These are phyloP conservation scores for Plenodomus biglobosus DNA, from an alignment of 2,329 filamentous ascomycete species.

Conservation along the genomic window DNA sequence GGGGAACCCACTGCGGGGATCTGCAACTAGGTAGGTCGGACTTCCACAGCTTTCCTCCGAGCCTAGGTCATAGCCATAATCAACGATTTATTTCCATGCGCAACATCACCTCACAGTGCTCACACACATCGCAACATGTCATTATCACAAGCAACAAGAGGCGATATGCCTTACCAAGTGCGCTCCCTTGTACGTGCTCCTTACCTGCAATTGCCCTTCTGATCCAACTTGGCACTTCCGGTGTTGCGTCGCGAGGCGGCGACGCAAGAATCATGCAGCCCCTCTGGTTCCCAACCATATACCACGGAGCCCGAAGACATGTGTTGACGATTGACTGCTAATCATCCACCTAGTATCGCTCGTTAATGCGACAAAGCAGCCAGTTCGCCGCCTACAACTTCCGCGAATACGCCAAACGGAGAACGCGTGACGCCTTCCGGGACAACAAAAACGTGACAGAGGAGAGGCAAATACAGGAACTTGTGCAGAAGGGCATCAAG, in stretches of 20 bases:
- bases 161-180: slow-evolving; percentile 44
- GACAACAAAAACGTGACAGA: slow-evolving; percentile 76
- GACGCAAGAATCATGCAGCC: background rate
- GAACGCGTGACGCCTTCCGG: slow-evolving; percentile 87
- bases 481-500: slow-evolving; percentile 84
- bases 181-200: slow-evolving; percentile 42
- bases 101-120: slow-evolving; percentile 28
- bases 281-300: background rate
- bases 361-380: slow-evolving; percentile 78
- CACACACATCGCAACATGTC: slow-evolving; percentile 32
- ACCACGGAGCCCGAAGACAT: background rate
- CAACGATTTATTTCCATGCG: slow-evolving; percentile 37
- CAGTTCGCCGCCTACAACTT: slow-evolving; percentile 97
- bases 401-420: slow-evolving; percentile 89
- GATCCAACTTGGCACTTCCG: background rate
- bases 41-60: slow-evolving; percentile 33
- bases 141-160: slow-evolving; percentile 39
- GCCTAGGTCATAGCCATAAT: slow-evolving; percentile 37
- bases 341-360: slow-evolving; percentile 70
- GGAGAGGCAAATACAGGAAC: slow-evolving; percentile 75
- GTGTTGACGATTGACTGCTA: background rate
- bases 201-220: background rate
- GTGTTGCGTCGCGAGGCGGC: background rate
- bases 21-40: slow-evolving; percentile 22
- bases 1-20: background rate